phyloP scores from a whole-genome alignment of 257 asterid species.

The Pogostemon cablin region DNA sequence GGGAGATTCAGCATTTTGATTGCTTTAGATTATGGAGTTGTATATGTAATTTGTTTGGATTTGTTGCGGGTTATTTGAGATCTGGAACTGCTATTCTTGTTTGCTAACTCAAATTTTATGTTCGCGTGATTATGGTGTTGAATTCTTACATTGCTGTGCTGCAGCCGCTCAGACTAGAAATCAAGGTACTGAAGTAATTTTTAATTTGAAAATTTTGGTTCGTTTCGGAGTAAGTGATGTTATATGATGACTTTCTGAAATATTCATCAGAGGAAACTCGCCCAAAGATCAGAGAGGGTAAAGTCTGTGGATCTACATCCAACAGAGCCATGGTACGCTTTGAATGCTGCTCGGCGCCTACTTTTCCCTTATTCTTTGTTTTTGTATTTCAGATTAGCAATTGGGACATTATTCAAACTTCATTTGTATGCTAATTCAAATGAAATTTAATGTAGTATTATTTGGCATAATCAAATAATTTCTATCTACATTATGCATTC shows the following conservation, averaged over 20 bases:
- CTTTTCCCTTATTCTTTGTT: background rate
- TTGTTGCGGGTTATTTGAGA: conserved; percentile 33
- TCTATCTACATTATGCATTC: background rate
- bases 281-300: conserved; percentile 73
- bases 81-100: conserved; percentile 37
- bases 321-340: conserved; percentile 66
- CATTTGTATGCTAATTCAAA: conserved; percentile 14
- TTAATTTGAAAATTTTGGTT: conserved; percentile 11
- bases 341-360: background rate
- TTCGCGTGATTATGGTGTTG: conserved; percentile 26
- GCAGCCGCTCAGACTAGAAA: conserved; percentile 64
- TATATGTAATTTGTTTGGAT: conserved; percentile 35
- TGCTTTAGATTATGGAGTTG: conserved; percentile 26
- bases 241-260: conserved; percentile 35
- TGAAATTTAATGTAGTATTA: background rate
- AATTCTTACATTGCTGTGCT: conserved; percentile 29
- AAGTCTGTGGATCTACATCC: conserved; percentile 75
- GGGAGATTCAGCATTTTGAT: conserved; percentile 29
- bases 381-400: conserved; percentile 19
- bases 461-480: background rate
- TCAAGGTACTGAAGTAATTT: conserved; percentile 47
- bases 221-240: conserved; percentile 31
- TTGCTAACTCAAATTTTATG: conserved; percentile 32
- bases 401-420: conserved; percentile 1
- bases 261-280: conserved; percentile 59